phyloP scores from a whole-genome alignment of 1,284 basidiomycete species.

The Bondarzewia mesenterica region DNA sequence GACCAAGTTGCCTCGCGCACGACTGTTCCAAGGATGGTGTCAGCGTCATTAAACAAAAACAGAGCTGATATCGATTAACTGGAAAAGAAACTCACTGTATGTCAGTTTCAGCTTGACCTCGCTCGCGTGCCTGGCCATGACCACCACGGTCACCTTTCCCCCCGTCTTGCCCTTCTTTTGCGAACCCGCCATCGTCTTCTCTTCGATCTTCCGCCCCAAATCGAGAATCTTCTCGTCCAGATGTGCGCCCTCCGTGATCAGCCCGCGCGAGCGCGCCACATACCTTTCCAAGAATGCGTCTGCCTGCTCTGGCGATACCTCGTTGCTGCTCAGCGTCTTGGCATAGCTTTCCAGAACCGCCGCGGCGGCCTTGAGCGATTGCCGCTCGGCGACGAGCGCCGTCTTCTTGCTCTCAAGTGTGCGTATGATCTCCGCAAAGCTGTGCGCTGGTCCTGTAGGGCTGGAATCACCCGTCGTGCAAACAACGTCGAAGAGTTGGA shows the following conservation, averaged over 20 bases:
- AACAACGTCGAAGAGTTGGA: conserved; percentile 41
- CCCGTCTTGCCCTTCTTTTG: conserved; percentile 27
- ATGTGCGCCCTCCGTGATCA: conserved; percentile 24
- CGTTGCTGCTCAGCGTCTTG: conserved; percentile 33
- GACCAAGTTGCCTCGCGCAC: conserved; percentile 42
- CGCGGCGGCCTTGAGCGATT: conserved; percentile 29
- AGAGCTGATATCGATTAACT: not conserved
- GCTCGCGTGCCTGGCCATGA: conserved; percentile 28
- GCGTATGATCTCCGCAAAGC: conserved; percentile 26
- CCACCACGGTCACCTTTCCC: conserved; percentile 30
- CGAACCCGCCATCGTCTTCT: conserved; percentile 22
- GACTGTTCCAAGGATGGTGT: conserved; percentile 33
- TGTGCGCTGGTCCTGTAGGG: conserved; percentile 14
- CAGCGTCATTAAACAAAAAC: too few relatives aligned
- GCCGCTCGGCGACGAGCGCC: conserved; percentile 28
- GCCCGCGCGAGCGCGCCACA: conserved; percentile 16
- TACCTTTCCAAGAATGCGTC: conserved; percentile 32
- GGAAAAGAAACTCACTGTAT: conserved; percentile 33
- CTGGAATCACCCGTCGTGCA: conserved; percentile 24
- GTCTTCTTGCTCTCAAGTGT: conserved; percentile 25
- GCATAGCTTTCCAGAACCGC: conserved; percentile 37
- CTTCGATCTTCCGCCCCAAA: conserved; percentile 31
- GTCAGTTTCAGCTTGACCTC: conserved; percentile 37
- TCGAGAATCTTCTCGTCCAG: conserved; percentile 33
- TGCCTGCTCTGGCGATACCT: conserved; percentile 20